Evolutionary conservation across 805 yeast species (phyloP), one percentile per base, ranked within the genome.

Genomic region (Schwanniomyces pseudopolymorphus): DNA sequence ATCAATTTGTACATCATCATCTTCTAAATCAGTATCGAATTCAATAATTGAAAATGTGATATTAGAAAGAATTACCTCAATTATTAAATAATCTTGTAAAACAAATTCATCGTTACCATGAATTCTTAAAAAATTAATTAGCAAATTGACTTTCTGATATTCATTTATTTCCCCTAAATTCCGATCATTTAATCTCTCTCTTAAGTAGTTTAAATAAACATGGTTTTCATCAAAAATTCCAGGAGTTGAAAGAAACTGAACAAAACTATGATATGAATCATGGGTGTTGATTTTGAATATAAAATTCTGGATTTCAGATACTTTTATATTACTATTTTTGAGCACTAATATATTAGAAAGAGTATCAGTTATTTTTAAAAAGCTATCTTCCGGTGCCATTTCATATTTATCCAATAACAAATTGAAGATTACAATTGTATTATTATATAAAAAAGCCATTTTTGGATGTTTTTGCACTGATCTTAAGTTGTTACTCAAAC

Each of bases 1-100:
- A 26, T 47, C 57, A 22, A 59, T 59, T 7, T 52, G 56, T 16
- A 53, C 54, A 28, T 59, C 66, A 20, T 56, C 62, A 25, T 58
- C 56, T 20, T 59, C 49, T 45, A 22, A 54, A 33, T 51, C 59
- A 39, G 58, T 59, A 20, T 54, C 47, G 13, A 21, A 11, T 16
- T 60, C 52, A 45, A 50, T 19, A 20, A 61, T 39, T 6, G 63
- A 51, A 31, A 60, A 58, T n/a, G 53, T 37, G 14, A 60, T 44
- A 9, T 42, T 31, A 6, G 55, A 47, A 19, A 66, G 53, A 13
- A 65, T 52, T 3, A 54, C 42, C 1, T 53, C 59, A 11, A 66
- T 42, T 5, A 53, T 35, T 11, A 38, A 11, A 40, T 51, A 63
- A 46, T 64, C 69, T 4, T 46, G 45, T 3, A 44, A 16, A 7